Conservation (phyloP, 495 filamentous ascomycete species). For the Xylaria castorea region DNA sequence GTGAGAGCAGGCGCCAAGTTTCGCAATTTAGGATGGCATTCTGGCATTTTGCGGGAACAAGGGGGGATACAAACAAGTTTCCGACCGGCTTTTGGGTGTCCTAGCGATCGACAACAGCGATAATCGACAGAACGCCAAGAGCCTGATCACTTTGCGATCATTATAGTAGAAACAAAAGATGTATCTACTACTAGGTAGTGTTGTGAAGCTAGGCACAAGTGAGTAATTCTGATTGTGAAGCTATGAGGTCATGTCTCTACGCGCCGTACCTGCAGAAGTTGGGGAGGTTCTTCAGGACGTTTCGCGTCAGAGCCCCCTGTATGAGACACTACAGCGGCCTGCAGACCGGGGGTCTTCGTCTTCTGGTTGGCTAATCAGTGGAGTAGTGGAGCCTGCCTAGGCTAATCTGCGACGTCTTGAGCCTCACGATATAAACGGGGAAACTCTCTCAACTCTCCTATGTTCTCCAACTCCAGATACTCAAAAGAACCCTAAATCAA, state of each 20-base stretch:
- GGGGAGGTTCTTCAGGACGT: constrained; percentile 2
- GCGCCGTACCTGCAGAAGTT: constrained; percentile 12
- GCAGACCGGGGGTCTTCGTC: not conserved
- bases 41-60: not conserved
- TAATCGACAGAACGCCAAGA: constrained; percentile 27
- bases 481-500: not conserved
- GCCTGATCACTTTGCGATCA: not conserved
- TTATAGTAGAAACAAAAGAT: constrained; percentile 17
- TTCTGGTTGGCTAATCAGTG: constrained; percentile 3
- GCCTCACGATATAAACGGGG: constrained; percentile 20
- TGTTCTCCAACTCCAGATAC: constrained; percentile 11
- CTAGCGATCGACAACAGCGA: constrained; percentile 23
- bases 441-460: not conserved
- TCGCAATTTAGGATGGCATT: constrained; percentile 34
- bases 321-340: constrained; percentile 5
- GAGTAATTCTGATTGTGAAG: not conserved
- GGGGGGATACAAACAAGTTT: constrained; percentile 19
- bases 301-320: constrained; percentile 20
- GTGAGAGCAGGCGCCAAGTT: constrained; percentile 31
- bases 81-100: constrained; percentile 14
- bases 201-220: not conserved
- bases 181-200: not conserved
- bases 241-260: not conserved
- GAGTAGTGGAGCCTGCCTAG: constrained; percentile 2
- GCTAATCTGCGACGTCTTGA: constrained; percentile 18